Base-by-base conservation (phyloP, 176 grass and related monocot species). In the Lolium perenne region DNA sequence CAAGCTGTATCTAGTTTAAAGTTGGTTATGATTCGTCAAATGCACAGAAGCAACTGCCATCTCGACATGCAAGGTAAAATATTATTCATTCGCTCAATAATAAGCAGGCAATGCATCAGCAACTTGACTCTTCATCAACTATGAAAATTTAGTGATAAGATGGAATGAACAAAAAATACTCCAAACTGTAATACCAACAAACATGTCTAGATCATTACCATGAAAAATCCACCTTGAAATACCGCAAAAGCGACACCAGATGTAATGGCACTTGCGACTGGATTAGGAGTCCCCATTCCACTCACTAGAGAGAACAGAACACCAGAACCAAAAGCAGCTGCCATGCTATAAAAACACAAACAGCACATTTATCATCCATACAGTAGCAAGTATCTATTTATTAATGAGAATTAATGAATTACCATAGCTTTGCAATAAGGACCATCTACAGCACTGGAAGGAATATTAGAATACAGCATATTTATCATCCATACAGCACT, bases 311-410 rank as follows among this genome's bases (percentile, higher is more conserved):
- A 95, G 87, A 98, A 98, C 20, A 95, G 63, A 81, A 84, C 91
- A 45, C 96, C 96, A 38, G 96, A 98, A 90, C 96, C 93, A 74
- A 98, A 98, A 91, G 93, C 96, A 61, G 96, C 90, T 71, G 91
- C 86, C 89, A 98, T 89, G 78, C 91, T 98, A 82, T 57, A 93
- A 26, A 78, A 90, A 80, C 50, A 93, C 69, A 76, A 91, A 87
- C 3, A 89, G 59, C 17, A 69, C 38, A 75, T 73, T 18, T 68
- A 48, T 84, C 10, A 82, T 84, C 26, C 17, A 86, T 69, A 65
- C 60, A 23, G 15, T 25, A 73, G 66, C 10, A 68, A 69, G 40
- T 10, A 70, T 77, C 6, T 76, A 76, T 41, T 57, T 35, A 50
- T 69, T 69, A 89, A 66, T 51, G 38, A 60, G 9, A 46, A 68